Evolutionary conservation across 2,329 filamentous ascomycete genomes (phyloP).

Genomic region (Sporothrix humicola): DNA sequence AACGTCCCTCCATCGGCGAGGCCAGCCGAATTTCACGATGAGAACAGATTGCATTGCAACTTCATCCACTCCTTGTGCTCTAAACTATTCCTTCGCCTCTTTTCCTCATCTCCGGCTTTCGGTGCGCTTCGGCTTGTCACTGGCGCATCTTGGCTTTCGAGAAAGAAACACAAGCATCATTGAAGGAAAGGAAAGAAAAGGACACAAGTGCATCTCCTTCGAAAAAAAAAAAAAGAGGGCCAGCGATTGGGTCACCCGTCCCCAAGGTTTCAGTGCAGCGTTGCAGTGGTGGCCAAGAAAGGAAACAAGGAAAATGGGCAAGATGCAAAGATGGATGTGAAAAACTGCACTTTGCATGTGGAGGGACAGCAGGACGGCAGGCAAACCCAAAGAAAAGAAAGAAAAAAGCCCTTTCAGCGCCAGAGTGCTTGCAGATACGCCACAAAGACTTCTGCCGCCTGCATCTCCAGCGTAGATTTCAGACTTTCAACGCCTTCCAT

Average conservation of each 20-base stretch:
- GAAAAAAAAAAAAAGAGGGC: neutral
- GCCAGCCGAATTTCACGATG: conserved; percentile 12
- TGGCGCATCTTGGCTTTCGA: neutral
- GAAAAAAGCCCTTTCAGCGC: too few relatives aligned
- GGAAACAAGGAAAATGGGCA: conserved; percentile 3
- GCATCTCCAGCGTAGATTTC: conserved; percentile 28
- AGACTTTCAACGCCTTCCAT: neutral
- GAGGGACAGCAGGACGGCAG: too few relatives aligned
- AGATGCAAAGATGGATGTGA: neutral
- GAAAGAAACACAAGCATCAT: too few relatives aligned
- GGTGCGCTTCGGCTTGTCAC: neutral
- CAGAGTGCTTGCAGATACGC: conserved; percentile 11
- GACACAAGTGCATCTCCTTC: too few relatives aligned
- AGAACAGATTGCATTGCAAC: neutral
- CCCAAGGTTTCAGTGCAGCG: conserved; percentile 29
- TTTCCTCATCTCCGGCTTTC: neutral
- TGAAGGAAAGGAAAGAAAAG: too few relatives aligned
- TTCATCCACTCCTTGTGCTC: neutral
- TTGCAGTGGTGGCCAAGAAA: conserved; percentile 25
- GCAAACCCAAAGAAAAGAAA: too few relatives aligned
- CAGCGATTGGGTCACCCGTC: conserved; percentile 20
- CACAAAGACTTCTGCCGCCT: neutral
- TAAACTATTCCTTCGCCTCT: neutral
- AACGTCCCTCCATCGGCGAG: neutral
- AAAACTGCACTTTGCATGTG: neutral